A percentile compares a stretch with the other conserved stretches of the same genome.
Evolutionary conservation across 306 rosid species (phyloP).

Genomic region (Mimosa pudica): DNA sequence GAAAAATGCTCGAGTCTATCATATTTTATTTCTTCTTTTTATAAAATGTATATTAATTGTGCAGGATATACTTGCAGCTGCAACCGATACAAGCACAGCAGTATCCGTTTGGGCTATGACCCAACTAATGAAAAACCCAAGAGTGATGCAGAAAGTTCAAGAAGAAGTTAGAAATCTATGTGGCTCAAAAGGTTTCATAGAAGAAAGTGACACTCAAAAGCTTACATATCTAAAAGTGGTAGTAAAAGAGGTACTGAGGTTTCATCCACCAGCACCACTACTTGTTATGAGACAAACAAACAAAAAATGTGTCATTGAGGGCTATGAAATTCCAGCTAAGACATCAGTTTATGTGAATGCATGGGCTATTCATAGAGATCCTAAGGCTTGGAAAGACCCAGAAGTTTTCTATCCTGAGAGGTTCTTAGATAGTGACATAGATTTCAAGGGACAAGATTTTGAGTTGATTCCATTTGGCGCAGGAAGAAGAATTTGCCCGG

Average conservation of each 20-base stretch:
- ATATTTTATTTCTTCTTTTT: too few relatives aligned
- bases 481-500: slow-evolving; percentile 36
- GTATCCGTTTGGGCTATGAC: slow-evolving; percentile 30
- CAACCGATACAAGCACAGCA: slow-evolving; percentile 33
- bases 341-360: neutral
- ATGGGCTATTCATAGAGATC: neutral
- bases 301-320: neutral
- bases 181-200: neutral
- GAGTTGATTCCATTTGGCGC: slow-evolving; percentile 30
- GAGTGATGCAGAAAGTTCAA: neutral
- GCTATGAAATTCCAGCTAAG: neutral
- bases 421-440: slow-evolving; percentile 10
- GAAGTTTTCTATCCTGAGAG: slow-evolving; percentile 19
- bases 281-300: neutral
- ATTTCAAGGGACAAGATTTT: slow-evolving; percentile 31
- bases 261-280: neutral
- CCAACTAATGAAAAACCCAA: slow-evolving; percentile 23
- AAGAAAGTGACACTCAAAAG: slow-evolving; percentile 29
- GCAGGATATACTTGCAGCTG: slow-evolving; percentile 29
- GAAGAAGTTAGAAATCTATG: neutral
- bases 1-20: too few relatives aligned
- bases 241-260: slow-evolving; percentile 22
- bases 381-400: slow-evolving; percentile 23
- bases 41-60: neutral
- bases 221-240: neutral